Evolutionary conservation across 2,329 filamentous ascomycete species (phyloP), one percentile per base, ranked within the genome.

Genomic region (Calonectria henricotiae): DNA sequence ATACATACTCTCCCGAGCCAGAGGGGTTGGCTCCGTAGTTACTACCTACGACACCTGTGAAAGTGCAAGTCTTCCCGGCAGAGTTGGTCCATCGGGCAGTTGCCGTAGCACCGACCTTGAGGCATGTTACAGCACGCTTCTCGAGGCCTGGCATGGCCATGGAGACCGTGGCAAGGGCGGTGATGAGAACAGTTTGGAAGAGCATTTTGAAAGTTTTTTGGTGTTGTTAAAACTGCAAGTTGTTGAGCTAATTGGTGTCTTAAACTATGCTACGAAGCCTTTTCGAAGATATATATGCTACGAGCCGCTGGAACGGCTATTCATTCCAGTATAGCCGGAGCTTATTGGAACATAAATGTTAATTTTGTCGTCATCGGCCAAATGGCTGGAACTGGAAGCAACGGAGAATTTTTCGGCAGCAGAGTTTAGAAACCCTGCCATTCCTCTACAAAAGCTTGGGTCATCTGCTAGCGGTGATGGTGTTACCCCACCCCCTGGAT

Each of bases 21-120:
- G 77, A 79, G 46, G 73, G 75, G 49, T 85, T 86, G 0, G 77
- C 75, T n/a, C 86, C 86, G 58, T 83, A 87, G 74, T 87, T 87
- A 68, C 83, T 84, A 2, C 86, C 86, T 1, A 87, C 86, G 3
- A 80, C 75, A 7, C 85, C 85, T 0, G 76, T 82, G 73, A 83
- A 87, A 1, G 80, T 82, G 71, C 86, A 87, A 1, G 77, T 79
- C 71, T 84, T 73, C 0, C 83, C 84, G 0, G 80, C 83, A 55
- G 78, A 77, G 55, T 87, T 85, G 2, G 80, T 86, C 86, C 86
- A 87, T 23, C 72, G 80, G 12, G 85, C 86, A 6, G 83, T 86
- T 5, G 85, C 85, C 1, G 81, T 83, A 20, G 68, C 67, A 2
- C 75, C 75, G 49, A 76, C 69, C 41, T 70, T 73, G 1, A 76